phyloP scores from a whole-genome alignment of 192 early-diverging fungal genomes.

The Backusella luteola region DNA sequence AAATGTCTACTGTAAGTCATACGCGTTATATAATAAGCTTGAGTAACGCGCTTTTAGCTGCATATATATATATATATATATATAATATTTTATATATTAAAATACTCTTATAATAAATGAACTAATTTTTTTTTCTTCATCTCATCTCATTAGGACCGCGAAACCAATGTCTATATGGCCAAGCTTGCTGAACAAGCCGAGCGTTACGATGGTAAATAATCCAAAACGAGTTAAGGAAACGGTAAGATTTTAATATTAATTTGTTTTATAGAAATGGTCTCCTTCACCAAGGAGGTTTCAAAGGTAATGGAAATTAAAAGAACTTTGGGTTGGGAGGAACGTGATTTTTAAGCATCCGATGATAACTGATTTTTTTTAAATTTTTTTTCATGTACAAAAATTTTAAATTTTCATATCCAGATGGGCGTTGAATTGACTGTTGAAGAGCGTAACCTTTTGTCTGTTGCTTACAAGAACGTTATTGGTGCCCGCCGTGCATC shows the following conservation, averaged over 20 bases:
- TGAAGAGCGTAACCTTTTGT: constrained; percentile 98
- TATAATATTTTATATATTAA: not conserved
- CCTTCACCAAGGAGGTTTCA: constrained; percentile 85
- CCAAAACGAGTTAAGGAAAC: not conserved
- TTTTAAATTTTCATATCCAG: constrained; percentile 37
- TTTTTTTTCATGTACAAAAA: not conserved
- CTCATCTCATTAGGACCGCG: constrained; percentile 29
- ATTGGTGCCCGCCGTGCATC: constrained; percentile 99
- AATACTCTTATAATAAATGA: not conserved
- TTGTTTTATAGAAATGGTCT: constrained; percentile 70
- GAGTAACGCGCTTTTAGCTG: not conserved
- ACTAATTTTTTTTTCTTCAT: not conserved
- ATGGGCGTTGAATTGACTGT: constrained; percentile 91
- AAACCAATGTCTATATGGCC: constrained; percentile 95
- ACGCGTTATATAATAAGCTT: not conserved
- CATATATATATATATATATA: not conserved
- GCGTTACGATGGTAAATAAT: constrained; percentile 66
- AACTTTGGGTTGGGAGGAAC: not conserved
- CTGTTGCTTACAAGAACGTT: constrained; percentile 99
- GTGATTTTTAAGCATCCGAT: not conserved
- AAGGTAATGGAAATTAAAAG: constrained; percentile 32
- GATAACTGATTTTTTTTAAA: not conserved
- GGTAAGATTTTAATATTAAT: not conserved
- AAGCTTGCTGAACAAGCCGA: constrained; percentile 96
- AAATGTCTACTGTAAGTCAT: not conserved